These are phyloP conservation scores for Thelonectria blattea DNA, from an alignment of 2,329 filamentous ascomycete species.

Conservation along the genomic window DNA sequence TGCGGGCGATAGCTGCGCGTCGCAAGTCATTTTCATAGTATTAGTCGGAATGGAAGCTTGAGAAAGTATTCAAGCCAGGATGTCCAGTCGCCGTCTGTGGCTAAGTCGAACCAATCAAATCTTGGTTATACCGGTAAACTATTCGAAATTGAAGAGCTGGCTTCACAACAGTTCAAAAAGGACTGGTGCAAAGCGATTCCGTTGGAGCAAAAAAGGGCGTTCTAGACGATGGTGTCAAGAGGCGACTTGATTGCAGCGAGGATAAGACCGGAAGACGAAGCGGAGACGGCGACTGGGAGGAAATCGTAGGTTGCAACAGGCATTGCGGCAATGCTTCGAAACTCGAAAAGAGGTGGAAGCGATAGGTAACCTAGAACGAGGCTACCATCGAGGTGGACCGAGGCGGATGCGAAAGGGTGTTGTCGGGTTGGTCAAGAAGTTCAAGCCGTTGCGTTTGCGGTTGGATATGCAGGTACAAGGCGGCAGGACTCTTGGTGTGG, in stretches of 20 bases:
- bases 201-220: slow-evolving; percentile 48
- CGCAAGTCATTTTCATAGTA: slow-evolving; percentile 63
- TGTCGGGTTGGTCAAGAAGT: slow-evolving; percentile 22
- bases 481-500: slow-evolving; percentile 34
- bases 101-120: slow-evolving; percentile 56
- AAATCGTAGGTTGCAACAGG: slow-evolving; percentile 58
- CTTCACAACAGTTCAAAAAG: slow-evolving; percentile 48
- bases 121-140: slow-evolving; percentile 46
- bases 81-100: slow-evolving; percentile 62
- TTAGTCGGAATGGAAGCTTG: slow-evolving; percentile 38
- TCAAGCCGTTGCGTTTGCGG: slow-evolving; percentile 25
- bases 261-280: slow-evolving; percentile 65
- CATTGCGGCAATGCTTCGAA: slow-evolving; percentile 57
- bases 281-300: slow-evolving; percentile 68
- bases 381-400: slow-evolving; percentile 43
- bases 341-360: slow-evolving; percentile 34
- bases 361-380: slow-evolving; percentile 41
- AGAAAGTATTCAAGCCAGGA: slow-evolving; percentile 41
- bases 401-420: slow-evolving; percentile 17
- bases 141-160: slow-evolving; percentile 46
- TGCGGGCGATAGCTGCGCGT: slow-evolving; percentile 59
- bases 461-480: slow-evolving; percentile 42
- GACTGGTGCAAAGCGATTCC: slow-evolving; percentile 48
- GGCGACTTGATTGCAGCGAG: slow-evolving; percentile 57
- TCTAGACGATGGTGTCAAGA: slow-evolving; percentile 51